Percentiles rank a stretch among this genome's conserved stretches.
Conservation (phyloP, 805 yeast species). For the Wickerhamomyces xylosicus region DNA sequence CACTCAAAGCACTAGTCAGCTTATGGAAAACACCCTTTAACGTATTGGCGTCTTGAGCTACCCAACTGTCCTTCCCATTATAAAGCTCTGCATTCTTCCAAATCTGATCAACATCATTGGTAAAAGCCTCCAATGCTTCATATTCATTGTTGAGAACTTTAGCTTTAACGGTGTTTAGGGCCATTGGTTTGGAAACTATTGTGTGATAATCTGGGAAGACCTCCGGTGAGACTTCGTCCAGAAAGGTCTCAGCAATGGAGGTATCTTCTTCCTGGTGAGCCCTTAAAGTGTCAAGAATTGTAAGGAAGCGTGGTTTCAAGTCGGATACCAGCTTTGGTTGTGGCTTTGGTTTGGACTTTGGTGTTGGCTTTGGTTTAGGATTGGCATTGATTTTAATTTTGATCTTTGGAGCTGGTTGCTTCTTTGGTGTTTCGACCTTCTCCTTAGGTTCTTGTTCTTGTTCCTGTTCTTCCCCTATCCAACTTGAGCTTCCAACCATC, state of each 20-base stretch:
- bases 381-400: conserved; percentile 6
- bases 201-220: conserved; percentile 76
- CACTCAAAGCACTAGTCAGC: conserved; percentile 22
- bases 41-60: conserved; percentile 60
- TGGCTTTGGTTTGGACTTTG: conserved; percentile 1
- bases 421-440: conserved; percentile 6
- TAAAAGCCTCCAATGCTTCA: conserved; percentile 46
- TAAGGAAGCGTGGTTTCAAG: conserved; percentile 9
- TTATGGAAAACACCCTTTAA: conserved; percentile 43
- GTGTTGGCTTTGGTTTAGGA: not conserved
- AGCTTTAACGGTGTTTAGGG: conserved; percentile 48
- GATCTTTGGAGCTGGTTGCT: conserved; percentile 15
- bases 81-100: conserved; percentile 72
- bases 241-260: conserved; percentile 55
- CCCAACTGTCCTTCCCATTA: conserved; percentile 64
- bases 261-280: conserved; percentile 20
- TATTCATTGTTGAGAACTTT: conserved; percentile 43
- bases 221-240: conserved; percentile 60
- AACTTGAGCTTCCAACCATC: too few relatives aligned
- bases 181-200: conserved; percentile 63
- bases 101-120: conserved; percentile 47
- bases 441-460: conserved; percentile 7
- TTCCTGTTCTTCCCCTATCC: conserved; percentile 36
- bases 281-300: conserved; percentile 10
- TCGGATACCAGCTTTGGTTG: conserved; percentile 1